These are phyloP conservation scores for Brassica rapa DNA, from an alignment of 345 rosid species.

Conservation along the genomic window DNA sequence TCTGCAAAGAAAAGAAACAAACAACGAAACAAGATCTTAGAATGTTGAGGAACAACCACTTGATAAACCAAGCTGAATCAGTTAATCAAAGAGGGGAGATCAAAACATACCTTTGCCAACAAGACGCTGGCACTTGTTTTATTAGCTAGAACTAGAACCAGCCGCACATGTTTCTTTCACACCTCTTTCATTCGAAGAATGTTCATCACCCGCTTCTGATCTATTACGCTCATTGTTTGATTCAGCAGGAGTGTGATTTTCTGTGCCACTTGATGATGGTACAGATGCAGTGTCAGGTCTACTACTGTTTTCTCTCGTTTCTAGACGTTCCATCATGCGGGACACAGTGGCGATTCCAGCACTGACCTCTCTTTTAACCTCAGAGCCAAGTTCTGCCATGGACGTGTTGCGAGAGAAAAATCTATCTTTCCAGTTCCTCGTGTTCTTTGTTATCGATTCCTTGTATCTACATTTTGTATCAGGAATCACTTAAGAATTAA, in stretches of 20 bases:
- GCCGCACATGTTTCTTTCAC: slow-evolving; percentile 50
- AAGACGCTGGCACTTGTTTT: slow-evolving; percentile 7
- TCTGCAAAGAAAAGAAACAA: slow-evolving; percentile 20
- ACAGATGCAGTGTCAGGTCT: slow-evolving; percentile 48
- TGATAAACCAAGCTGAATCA: slow-evolving; percentile 10
- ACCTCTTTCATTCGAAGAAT: slow-evolving; percentile 40
- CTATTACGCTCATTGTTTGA: not conserved
- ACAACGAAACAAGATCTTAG: slow-evolving; percentile 17
- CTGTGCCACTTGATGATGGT: slow-evolving; percentile 51
- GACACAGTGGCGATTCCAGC: slow-evolving; percentile 88
- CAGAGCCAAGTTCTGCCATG: slow-evolving; percentile 71
- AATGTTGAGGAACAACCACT: not conserved
- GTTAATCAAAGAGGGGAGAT: not conserved
- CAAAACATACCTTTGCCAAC: slow-evolving; percentile 37
- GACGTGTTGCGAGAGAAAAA: slow-evolving; percentile 73
- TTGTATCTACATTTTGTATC: slow-evolving; percentile 59
- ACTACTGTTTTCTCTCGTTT: slow-evolving; percentile 52
- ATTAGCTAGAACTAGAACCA: slow-evolving; percentile 57
- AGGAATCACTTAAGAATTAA: not conserved
- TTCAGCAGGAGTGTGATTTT: slow-evolving; percentile 46
- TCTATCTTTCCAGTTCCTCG: slow-evolving; percentile 90
- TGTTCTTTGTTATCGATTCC: slow-evolving; percentile 90
- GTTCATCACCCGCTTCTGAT: slow-evolving; percentile 38
- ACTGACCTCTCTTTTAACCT: slow-evolving; percentile 79
- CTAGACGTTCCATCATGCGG: slow-evolving; percentile 78